A percentile compares a stretch with the other conserved stretches of the same genome.
Evolutionary conservation across 345 rosid species (phyloP).

Genomic region (Microcos paniculata): DNA sequence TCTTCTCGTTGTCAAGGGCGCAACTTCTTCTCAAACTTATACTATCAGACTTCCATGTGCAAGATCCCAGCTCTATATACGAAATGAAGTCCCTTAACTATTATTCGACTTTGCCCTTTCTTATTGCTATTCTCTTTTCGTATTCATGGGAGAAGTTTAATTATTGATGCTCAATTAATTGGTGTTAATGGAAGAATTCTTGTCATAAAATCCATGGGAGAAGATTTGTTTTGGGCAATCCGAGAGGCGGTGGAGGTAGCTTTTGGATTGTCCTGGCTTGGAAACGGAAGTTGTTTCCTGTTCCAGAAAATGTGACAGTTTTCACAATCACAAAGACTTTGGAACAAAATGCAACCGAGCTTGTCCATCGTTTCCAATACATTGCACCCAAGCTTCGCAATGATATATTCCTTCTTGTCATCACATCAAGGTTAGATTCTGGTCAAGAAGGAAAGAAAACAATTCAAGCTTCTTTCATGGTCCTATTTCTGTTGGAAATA

Average conservation of each 20-base stretch:
- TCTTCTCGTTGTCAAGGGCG: not conserved
- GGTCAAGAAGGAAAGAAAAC: no score
- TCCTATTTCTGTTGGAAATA: not conserved
- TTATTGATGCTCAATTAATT: no score
- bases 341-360: not conserved
- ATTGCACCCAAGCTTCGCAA: not conserved
- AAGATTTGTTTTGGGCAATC: not conserved
- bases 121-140: not conserved
- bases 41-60: no score
- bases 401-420: not conserved
- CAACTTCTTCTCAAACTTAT: not conserved
- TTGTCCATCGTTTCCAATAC: not conserved
- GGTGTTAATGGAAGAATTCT: no score
- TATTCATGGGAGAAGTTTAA: not conserved
- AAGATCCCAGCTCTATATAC: no score
- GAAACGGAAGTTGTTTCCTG: not conserved
- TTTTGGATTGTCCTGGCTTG: not conserved
- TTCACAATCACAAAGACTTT: not conserved
- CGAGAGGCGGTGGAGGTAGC: not conserved
- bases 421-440: not conserved
- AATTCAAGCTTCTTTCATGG: not conserved
- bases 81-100: not conserved
- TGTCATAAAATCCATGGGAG: not conserved
- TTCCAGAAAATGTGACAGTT: not conserved
- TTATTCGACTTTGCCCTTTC: not conserved